Conservation (phyloP, 1,284 basidiomycete species). For the Moniliophthora roreri region DNA sequence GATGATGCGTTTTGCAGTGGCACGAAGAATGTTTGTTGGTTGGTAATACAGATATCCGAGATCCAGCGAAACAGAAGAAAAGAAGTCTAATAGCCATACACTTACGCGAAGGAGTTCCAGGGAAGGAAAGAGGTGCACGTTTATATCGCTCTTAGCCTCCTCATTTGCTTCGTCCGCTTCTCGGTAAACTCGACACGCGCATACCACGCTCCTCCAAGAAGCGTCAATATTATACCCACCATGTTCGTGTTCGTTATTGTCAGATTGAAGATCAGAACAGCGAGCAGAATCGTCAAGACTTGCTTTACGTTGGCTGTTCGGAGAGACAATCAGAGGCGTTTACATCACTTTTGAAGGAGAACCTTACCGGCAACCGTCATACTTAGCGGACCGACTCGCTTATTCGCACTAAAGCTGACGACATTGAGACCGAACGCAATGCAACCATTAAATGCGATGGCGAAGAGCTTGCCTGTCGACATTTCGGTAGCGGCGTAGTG, state of each 20-base stretch:
- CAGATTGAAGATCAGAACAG: slow-evolving; percentile 82
- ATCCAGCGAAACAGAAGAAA: too few species aligned
- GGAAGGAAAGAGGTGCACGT: not conserved
- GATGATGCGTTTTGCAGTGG: too few species aligned
- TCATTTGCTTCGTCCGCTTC: slow-evolving; percentile 29
- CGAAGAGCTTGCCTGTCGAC: slow-evolving; percentile 47
- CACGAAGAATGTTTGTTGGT: too few species aligned
- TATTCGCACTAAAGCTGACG: slow-evolving; percentile 90
- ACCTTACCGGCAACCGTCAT: slow-evolving; percentile 84
- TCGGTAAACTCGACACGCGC: slow-evolving; percentile 72
- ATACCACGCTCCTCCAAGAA: slow-evolving; percentile 84
- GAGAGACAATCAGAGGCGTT: slow-evolving; percentile 12
- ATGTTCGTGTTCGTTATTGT: slow-evolving; percentile 78
- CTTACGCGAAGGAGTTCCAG: too few species aligned
- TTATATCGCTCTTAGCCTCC: not conserved
- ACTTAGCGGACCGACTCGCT: slow-evolving; percentile 80
- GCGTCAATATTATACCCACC: slow-evolving; percentile 78
- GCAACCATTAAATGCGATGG: slow-evolving; percentile 74
- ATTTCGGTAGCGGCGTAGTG: slow-evolving; percentile 52
- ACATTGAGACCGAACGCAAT: slow-evolving; percentile 92
- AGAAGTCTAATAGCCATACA: too few species aligned
- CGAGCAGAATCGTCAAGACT: slow-evolving; percentile 86
- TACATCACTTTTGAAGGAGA: not conserved
- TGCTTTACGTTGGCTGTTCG: slow-evolving; percentile 84
- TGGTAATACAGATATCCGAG: too few species aligned